A percentile compares a stretch with the other conserved stretches of the same genome.
phyloP scores from a whole-genome alignment of 257 asterid genomes.

The Anisodus acutangulus region DNA sequence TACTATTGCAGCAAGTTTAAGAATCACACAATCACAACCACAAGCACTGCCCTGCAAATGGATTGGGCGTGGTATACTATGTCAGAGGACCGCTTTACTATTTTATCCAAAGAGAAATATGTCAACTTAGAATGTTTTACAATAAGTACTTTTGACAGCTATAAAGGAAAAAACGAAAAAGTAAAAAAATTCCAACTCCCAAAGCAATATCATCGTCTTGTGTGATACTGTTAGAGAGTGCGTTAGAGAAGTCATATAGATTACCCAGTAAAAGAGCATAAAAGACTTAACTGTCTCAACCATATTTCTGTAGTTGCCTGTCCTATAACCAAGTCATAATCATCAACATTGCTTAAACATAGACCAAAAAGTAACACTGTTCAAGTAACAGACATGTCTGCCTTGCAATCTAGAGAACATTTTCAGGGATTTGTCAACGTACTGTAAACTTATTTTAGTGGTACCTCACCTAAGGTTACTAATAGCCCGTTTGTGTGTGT shows the following conservation, averaged over 20 bases:
- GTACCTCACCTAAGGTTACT: neutral
- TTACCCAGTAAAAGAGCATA: slow-evolving; percentile 17
- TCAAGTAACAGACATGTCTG: neutral
- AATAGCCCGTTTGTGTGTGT: no score
- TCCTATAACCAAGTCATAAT: neutral
- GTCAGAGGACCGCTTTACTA: neutral
- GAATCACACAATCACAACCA: neutral
- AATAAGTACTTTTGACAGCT: neutral
- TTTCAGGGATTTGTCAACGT: neutral
- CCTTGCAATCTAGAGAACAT: neutral
- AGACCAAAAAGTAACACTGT: neutral
- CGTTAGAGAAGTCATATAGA: neutral
- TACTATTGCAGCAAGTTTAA: neutral
- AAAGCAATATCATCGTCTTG: neutral
- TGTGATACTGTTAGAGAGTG: neutral
- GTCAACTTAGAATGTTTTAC: neutral
- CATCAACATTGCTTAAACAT: neutral
- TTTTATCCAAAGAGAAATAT: neutral
- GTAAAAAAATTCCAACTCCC: neutral
- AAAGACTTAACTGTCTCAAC: neutral
- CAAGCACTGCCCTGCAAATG: neutral
- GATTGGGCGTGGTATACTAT: slow-evolving; percentile 5
- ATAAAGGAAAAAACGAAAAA: neutral
- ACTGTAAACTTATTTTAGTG: neutral
- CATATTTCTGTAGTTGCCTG: neutral